Evolutionary conservation across 2,329 filamentous ascomycete genomes (phyloP).

Genomic region (Laburnicola sp.): DNA sequence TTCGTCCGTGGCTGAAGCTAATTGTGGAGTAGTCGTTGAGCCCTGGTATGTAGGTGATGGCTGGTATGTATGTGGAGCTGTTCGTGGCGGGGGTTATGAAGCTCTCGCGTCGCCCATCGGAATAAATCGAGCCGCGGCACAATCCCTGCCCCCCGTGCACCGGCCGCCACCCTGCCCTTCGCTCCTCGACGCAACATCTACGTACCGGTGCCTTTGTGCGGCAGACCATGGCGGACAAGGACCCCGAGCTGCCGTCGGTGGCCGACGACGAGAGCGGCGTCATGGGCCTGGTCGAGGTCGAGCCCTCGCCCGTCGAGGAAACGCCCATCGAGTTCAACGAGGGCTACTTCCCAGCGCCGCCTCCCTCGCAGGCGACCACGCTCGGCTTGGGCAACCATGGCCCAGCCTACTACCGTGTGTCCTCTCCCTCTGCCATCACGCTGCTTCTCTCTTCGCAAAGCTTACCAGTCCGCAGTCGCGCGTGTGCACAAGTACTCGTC

Average conservation of each 20-base stretch:
- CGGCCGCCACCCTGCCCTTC: too few species aligned
- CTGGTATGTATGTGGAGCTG: too few species aligned
- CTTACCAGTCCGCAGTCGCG: slow-evolving; percentile 56
- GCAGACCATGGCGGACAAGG: slow-evolving; percentile 17
- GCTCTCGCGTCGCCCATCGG: too few species aligned
- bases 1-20: too few species aligned
- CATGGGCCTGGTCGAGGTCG: slow-evolving; percentile 73
- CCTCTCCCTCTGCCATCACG: background rate
- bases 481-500: slow-evolving; percentile 86
- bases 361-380: slow-evolving; percentile 42
- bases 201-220: too few species aligned
- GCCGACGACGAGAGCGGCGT: slow-evolving; percentile 54
- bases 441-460: background rate
- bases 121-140: too few species aligned
- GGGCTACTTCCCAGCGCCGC: slow-evolving; percentile 49
- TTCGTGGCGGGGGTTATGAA: too few species aligned
- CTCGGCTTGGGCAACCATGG: slow-evolving; percentile 67
- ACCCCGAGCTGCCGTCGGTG: slow-evolving; percentile 23
- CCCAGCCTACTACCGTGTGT: slow-evolving; percentile 74
- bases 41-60: too few species aligned
- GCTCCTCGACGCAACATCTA: too few species aligned
- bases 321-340: slow-evolving; percentile 53
- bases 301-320: slow-evolving; percentile 77
- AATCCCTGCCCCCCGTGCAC: too few species aligned
- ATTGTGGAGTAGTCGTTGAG: too few species aligned